Conservation (phyloP, 2,329 filamentous ascomycete species). For the Colletotrichum sp. region DNA sequence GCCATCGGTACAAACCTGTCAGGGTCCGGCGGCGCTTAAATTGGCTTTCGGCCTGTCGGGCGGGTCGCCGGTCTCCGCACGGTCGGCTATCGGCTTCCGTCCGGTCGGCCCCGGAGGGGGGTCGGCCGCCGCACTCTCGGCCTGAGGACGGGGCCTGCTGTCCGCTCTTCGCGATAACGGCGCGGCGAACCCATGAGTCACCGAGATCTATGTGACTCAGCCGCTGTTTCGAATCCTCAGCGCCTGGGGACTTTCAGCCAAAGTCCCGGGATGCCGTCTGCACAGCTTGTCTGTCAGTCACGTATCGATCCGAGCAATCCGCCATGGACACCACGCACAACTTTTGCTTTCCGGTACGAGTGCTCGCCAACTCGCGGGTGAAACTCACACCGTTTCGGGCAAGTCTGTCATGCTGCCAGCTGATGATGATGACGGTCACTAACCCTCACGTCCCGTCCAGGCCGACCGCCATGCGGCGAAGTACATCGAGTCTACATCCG, state of each 20-base stretch:
- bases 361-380: slow-evolving; percentile 16
- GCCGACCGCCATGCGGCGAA: slow-evolving; percentile 20
- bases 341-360: slow-evolving; percentile 1
- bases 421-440: not conserved
- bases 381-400: slow-evolving; percentile 22
- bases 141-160: not conserved
- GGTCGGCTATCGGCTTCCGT: not conserved
- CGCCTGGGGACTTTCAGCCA: not conserved
- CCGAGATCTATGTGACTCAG: not conserved
- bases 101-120: not conserved
- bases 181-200: not conserved
- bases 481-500: not conserved
- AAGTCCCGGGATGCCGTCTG: not conserved
- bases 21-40: not conserved
- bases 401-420: not conserved
- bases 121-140: not conserved
- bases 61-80: slow-evolving; percentile 4
- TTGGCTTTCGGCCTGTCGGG: not conserved
- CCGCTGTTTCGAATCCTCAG: not conserved
- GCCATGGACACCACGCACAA: not conserved
- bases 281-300: not conserved
- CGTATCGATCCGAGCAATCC: not conserved
- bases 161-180: not conserved
- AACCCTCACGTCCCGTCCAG: not conserved
- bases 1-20: not conserved